Evolutionary conservation across 192 early-diverging fungal genomes (phyloP), one percentile per base, ranked within the genome.

Genomic region (Coemansia furcata): DNA sequence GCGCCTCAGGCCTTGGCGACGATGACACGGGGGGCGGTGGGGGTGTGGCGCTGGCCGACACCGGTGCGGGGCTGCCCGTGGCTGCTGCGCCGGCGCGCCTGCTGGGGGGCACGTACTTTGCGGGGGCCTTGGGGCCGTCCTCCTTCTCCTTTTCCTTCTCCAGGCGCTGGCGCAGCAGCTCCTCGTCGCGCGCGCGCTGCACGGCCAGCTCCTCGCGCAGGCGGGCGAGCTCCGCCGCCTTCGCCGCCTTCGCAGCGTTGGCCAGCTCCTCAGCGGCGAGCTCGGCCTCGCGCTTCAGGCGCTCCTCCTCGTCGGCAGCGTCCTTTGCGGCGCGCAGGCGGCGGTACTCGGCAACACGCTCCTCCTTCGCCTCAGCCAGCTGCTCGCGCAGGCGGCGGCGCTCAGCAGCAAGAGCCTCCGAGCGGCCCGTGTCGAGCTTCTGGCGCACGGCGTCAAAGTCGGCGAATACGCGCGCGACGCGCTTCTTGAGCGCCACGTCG

Each of bases 381-480:
- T 86, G 85, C 58, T 91, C 86, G 50, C 93, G 85, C 26, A 83
- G 77, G 46, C 84, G 82, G 49, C 85, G 86, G 42, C 87, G 76
- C 52, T 89, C 84, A 52, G 85, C 83, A 8, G 80, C 73, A 63
- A 91, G 86, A 29, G 87, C 85, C 36, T 89, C 87, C n/a, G 80
- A 73, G 17, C 87, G 86, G 23, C 84, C 78, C 38, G 79, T 67
- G 38, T 87, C 80, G 29, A 92, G 76, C 63, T 78, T 61, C 33
- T 49, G 71, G 74, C 86, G 86, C 77, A 85, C 84, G 3, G 73
- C 79, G 36, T 78, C 73, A 75, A 92, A 97, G 76, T 98, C 96
- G 26, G 77, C 87, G 62, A 91, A 54, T 75, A 99, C 96, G 67
- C 91, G 89, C 49, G 65, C 42, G 65, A 99, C 82, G 35, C 97